A percentile compares a stretch with the other conserved stretches of the same genome.
phyloP scores from a whole-genome alignment of 1,284 basidiomycete genomes.

The Apiotrichum akiyoshidainum region DNA sequence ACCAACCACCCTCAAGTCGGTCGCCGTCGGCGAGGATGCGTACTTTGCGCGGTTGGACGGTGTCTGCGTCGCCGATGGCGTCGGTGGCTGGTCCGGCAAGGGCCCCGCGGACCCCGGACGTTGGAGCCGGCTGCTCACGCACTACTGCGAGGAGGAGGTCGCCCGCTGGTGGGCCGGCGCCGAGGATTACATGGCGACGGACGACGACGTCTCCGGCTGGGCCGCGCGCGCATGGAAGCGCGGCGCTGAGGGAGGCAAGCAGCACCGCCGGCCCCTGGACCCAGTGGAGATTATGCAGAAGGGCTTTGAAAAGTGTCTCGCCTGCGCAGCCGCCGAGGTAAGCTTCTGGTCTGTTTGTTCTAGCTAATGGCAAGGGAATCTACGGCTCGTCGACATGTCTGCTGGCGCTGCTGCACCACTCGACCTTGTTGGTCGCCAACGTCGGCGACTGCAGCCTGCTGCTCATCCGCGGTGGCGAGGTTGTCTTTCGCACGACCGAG shows the following conservation, averaged over 20 bases:
- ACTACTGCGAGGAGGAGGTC: slow-evolving; percentile 47
- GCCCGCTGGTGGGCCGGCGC: slow-evolving; percentile 42
- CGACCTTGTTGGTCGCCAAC: slow-evolving; percentile 83
- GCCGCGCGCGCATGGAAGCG: slow-evolving; percentile 24
- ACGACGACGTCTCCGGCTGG: slow-evolving; percentile 18
- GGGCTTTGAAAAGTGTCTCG: slow-evolving; percentile 57
- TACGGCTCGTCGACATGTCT: slow-evolving; percentile 58
- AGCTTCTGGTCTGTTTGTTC: slow-evolving; percentile 6
- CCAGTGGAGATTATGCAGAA: slow-evolving; percentile 59
- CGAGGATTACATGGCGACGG: slow-evolving; percentile 30
- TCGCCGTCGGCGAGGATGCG: slow-evolving; percentile 49
- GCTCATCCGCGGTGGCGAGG: slow-evolving; percentile 70
- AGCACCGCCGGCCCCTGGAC: slow-evolving; percentile 45
- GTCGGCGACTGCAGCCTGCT: slow-evolving; percentile 88
- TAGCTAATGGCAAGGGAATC: slow-evolving; percentile 51
- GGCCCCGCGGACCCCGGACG: slow-evolving; percentile 45
- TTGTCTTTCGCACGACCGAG: slow-evolving; percentile 84
- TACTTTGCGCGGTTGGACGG: slow-evolving; percentile 47
- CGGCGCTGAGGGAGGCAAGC: slow-evolving; percentile 1
- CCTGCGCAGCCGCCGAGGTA: slow-evolving; percentile 51
- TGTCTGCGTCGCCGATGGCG: slow-evolving; percentile 52
- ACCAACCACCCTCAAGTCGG: slow-evolving; percentile 26
- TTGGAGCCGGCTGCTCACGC: slow-evolving; percentile 47
- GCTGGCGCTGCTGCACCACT: slow-evolving; percentile 60
- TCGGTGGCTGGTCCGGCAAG: slow-evolving; percentile 49